phyloP scores from a whole-genome alignment of 495 filamentous ascomycete genomes.

The Immersiella caudata region DNA sequence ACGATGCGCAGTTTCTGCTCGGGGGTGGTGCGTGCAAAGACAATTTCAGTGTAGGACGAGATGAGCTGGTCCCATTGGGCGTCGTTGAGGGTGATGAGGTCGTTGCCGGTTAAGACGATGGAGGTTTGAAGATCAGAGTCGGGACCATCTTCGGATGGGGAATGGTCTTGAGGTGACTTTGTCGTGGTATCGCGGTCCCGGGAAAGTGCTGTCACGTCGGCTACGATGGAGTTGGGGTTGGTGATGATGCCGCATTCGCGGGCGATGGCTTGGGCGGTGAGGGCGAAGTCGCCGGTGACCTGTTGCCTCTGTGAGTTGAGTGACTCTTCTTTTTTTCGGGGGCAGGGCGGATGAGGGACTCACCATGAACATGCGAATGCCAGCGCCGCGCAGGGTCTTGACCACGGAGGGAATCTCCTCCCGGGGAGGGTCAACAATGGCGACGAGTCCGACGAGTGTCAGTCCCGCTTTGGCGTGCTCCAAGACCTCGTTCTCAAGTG shows the following conservation, averaged over 20 bases:
- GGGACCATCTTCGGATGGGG: not conserved
- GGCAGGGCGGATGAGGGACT: not conserved
- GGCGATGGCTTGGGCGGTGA: slow-evolving; percentile 72
- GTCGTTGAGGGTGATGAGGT: slow-evolving; percentile 58
- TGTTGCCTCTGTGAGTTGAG: slow-evolving; percentile 8
- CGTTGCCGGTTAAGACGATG: slow-evolving; percentile 60
- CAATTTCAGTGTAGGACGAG: slow-evolving; percentile 45
- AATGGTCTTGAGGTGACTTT: slow-evolving; percentile 1
- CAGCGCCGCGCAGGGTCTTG: slow-evolving; percentile 58
- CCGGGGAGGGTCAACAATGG: slow-evolving; percentile 68
- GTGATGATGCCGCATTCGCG: slow-evolving; percentile 67
- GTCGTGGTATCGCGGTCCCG: slow-evolving; percentile 31
- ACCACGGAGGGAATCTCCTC: slow-evolving; percentile 66
- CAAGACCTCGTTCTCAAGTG: slow-evolving; percentile 57
- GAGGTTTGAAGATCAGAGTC: slow-evolving; percentile 23
- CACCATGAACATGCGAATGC: slow-evolving; percentile 67
- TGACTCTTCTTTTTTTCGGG: too few relatives aligned
- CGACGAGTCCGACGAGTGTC: slow-evolving; percentile 64
- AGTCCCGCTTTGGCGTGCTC: slow-evolving; percentile 53
- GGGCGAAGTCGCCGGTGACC: slow-evolving; percentile 73
- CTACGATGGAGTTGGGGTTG: slow-evolving; percentile 39
- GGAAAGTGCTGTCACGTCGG: slow-evolving; percentile 44
- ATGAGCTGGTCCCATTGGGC: slow-evolving; percentile 48
- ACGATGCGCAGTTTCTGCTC: slow-evolving; percentile 80
- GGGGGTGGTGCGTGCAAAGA: slow-evolving; percentile 71